A percentile compares a stretch with the other conserved stretches of the same genome.
These are phyloP conservation scores for Cunninghamia lanceolata DNA, from an alignment of 75 land plant species.

Conservation along the genomic window DNA sequence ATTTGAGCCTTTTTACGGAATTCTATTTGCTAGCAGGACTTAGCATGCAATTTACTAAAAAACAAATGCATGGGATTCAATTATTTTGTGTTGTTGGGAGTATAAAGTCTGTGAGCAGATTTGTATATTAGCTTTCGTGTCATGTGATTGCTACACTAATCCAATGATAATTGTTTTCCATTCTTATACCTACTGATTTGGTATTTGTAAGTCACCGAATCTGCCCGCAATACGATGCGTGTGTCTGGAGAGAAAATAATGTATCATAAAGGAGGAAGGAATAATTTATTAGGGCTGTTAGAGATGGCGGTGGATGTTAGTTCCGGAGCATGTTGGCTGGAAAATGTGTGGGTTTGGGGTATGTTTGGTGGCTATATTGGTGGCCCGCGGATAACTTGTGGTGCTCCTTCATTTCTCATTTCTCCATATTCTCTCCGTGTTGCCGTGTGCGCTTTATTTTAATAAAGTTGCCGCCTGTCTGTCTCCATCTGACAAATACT, in stretches of 20 bases:
- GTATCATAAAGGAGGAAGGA: background rate
- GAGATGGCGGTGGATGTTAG: conserved; percentile 6
- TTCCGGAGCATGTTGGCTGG: conserved; percentile 2
- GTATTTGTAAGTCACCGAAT: background rate
- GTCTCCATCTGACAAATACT: conserved; percentile 10
- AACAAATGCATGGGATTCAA: background rate
- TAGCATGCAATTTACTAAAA: too few species aligned
- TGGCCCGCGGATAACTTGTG: background rate
- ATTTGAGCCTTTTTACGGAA: too few species aligned
- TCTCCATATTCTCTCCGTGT: background rate
- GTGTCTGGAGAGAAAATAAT: background rate
- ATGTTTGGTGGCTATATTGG: background rate
- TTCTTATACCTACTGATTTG: background rate
- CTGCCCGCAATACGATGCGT: background rate
- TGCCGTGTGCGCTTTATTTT: background rate
- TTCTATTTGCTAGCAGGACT: too few species aligned
- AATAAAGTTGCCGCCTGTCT: background rate
- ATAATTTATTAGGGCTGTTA: background rate
- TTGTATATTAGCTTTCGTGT: background rate
- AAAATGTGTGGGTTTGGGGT: background rate
- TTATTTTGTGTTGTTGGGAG: too few species aligned
- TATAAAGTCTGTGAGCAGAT: too few species aligned
- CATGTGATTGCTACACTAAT: background rate
- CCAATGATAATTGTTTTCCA: background rate
- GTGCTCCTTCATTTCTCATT: background rate